These are phyloP conservation scores for Lactarius deliciosus DNA, from an alignment of 768 basidiomycete genomes.

Conservation along the genomic window DNA sequence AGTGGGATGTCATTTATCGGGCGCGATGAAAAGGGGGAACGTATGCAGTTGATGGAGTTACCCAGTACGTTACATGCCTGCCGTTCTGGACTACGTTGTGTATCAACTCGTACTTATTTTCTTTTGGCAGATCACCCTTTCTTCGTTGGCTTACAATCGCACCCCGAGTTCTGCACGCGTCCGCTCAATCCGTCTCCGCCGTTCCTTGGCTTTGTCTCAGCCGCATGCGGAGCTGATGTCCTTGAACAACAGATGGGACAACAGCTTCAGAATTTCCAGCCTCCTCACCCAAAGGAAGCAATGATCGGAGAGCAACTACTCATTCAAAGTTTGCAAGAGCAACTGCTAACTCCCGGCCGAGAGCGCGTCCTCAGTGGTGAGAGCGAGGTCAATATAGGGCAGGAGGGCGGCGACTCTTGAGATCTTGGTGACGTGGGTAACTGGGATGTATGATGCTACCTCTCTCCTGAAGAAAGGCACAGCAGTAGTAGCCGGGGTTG, in stretches of 20 bases:
- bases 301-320: conserved; percentile 71
- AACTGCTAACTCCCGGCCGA: conserved; percentile 16
- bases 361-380: conserved; percentile 27
- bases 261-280: conserved; percentile 62
- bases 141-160: conserved; percentile 92
- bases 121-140: conserved; percentile 78
- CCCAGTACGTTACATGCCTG: conserved; percentile 50
- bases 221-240: conserved; percentile 54
- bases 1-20: conserved; percentile 81
- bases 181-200: conserved; percentile 97
- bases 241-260: conserved; percentile 69
- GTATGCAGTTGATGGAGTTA: conserved; percentile 96
- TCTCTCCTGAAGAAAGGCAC: neutral
- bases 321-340: conserved; percentile 38
- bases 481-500: neutral
- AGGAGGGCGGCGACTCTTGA: neutral
- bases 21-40: conserved; percentile 92
- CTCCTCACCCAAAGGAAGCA: conserved; percentile 72
- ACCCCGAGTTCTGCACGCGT: conserved; percentile 98
- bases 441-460: neutral
- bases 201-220: conserved; percentile 94
- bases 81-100: conserved; percentile 2
- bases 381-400: neutral
- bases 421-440: neutral
- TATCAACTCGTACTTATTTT: neutral